Conservation (phyloP, 2,329 filamentous ascomycete genomes). For the Dactylella cylindrospora region DNA sequence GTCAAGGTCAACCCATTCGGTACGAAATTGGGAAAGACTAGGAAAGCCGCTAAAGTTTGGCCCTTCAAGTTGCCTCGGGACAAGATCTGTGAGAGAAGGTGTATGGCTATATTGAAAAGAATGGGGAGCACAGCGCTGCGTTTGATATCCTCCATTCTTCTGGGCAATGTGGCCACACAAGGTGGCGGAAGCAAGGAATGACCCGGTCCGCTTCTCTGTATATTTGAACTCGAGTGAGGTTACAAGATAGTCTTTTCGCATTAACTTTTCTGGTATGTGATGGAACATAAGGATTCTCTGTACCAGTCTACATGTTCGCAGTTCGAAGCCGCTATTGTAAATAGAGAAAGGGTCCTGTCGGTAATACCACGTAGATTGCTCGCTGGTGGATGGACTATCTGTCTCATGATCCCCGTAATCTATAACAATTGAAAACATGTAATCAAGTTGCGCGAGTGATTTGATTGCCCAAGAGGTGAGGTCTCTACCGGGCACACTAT, state of each 20-base stretch:
- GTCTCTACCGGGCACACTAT: slow-evolving; percentile 13
- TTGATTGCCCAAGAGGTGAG: background rate
- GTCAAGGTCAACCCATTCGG: slow-evolving; percentile 48
- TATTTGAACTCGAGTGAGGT: background rate
- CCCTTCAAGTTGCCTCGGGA: background rate
- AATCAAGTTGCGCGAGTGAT: slow-evolving; percentile 18
- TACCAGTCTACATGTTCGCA: slow-evolving; percentile 50
- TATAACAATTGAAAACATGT: slow-evolving; percentile 51
- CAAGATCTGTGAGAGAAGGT: background rate
- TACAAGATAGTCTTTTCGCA: slow-evolving; percentile 25
- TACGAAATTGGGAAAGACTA: background rate
- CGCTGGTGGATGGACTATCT: slow-evolving; percentile 7
- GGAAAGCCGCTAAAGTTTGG: background rate
- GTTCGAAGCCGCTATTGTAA: slow-evolving; percentile 49
- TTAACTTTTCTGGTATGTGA: slow-evolving; percentile 49
- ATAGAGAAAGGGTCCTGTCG: slow-evolving; percentile 51
- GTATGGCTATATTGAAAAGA: background rate
- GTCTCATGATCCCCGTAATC: slow-evolving; percentile 52
- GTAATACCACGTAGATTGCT: slow-evolving; percentile 43
- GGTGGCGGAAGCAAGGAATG: background rate
- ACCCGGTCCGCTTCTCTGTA: background rate
- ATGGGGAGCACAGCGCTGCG: background rate
- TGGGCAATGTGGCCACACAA: background rate
- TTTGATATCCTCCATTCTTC: background rate
- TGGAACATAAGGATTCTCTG: slow-evolving; percentile 52